Base-by-base conservation (phyloP, 2,329 filamentous ascomycete genomes). In the Mariannaea sp. region DNA sequence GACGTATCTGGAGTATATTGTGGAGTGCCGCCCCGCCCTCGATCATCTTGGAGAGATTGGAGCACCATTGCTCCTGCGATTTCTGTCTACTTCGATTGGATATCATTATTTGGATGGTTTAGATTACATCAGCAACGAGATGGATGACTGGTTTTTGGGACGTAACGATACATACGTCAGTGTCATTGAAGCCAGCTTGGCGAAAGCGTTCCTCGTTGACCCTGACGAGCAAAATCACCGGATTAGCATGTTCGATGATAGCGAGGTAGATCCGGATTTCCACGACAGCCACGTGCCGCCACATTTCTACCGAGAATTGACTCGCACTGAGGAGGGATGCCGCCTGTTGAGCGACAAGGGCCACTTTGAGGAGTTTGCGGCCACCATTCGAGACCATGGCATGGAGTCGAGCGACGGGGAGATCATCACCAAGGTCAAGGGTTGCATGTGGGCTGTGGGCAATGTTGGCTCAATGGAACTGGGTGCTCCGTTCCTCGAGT, bases 111-210 rank as follows among this genome's bases (percentile, higher is more conserved):
- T 99, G 5, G 92, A 97, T 68, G 94, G 92, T 0, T 79, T 99
- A 36, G 95, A 99, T 75, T 99, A 99, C 70, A 99, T 99, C 71
- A 97, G 92, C 57, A 94, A 96, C 69, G 95, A 99, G 71, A 99
- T 99, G 94, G 94, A 99, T 64, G 95, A 99, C 73, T 99, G 94
- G 94, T 99, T 97, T 68, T 80, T 99, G 24, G 94, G 94, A 12
- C 86, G 94, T 38, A 99, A 99, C 68, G 93, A 99, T 70, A 88
- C 86, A n/a, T 99, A 99, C 62, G 94, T 99, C 44, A 83, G 86
- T 30, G 83, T 97, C 33, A 93, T 99, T 33, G 94, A 99, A 72
- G 94, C 95, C n/a, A 96, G 92, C 49, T 80, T 99, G 45, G 91
- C 92, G 26, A 87, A 91, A 55, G 88, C 92, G 1, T 92, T 96